Conservation (phyloP, 2,329 filamentous ascomycete genomes). For the Peltaster fructicola region DNA sequence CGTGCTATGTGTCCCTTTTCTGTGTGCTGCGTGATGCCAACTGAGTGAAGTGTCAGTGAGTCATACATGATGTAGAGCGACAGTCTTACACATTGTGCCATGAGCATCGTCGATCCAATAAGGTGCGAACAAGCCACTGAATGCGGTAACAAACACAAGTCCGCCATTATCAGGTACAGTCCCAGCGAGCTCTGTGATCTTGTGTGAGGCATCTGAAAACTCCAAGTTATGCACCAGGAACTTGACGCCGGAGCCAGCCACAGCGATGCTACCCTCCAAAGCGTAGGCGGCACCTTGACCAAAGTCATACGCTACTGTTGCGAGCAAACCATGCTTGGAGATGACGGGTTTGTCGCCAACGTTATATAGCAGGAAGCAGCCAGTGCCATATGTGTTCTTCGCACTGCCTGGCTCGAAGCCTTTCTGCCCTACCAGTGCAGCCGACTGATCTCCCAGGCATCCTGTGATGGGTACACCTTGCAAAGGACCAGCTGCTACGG, state of each 20-base stretch:
- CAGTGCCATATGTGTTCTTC: constrained; percentile 85
- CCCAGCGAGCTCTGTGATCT: constrained; percentile 46
- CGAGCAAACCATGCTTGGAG: constrained; percentile 63
- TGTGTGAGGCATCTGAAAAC: constrained; percentile 44
- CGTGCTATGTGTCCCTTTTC: constrained; percentile 73
- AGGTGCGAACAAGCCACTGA: constrained; percentile 77
- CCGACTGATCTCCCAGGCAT: constrained; percentile 73
- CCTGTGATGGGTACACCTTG: constrained; percentile 60
- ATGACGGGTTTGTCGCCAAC: constrained; percentile 73
- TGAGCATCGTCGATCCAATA: constrained; percentile 92
- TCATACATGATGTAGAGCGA: constrained; percentile 1
- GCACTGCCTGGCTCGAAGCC: constrained; percentile 66
- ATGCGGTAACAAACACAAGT: constrained; percentile 73
- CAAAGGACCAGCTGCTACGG: constrained; percentile 45
- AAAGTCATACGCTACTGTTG: constrained; percentile 79
- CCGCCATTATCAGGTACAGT: constrained; percentile 62
- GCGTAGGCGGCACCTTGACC: constrained; percentile 55
- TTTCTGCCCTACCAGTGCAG: constrained; percentile 54
- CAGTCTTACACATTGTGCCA: constrained; percentile 56
- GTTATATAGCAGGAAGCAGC: constrained; percentile 80
- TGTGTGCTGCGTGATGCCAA: constrained; percentile 43
- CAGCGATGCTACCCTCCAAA: constrained; percentile 63
- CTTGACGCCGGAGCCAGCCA: constrained; percentile 47
- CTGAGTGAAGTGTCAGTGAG: constrained; percentile 8
- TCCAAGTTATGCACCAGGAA: constrained; percentile 36